These are phyloP conservation scores for Thalassiosira exigua DNA, from an alignment of 352 stramenopile genomes.

Conservation along the genomic window DNA sequence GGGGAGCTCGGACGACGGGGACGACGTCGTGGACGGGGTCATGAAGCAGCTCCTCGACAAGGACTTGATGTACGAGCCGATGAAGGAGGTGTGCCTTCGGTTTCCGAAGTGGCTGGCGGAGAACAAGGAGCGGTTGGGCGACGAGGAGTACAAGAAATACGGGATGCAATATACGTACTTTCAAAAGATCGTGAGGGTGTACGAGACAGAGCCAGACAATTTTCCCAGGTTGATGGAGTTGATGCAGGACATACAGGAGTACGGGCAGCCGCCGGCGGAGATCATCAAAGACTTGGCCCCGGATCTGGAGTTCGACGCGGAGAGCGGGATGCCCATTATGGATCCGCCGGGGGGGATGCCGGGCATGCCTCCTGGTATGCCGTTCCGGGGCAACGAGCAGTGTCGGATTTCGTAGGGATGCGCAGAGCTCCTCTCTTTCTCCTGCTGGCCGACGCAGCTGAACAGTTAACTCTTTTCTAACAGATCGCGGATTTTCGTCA, in stretches of 20 bases:
- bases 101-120: constrained; percentile 97
- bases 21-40: constrained; percentile 96
- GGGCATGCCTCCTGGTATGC: constrained; percentile 55
- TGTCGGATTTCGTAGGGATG: constrained; percentile 48
- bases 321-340: constrained; percentile 97
- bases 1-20: constrained; percentile 81
- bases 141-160: constrained; percentile 92
- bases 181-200: constrained; percentile 94
- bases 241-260: constrained; percentile 96
- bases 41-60: constrained; percentile 97
- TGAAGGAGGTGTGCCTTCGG: constrained; percentile 88
- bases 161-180: constrained; percentile 98
- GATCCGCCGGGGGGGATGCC: constrained; percentile 60
- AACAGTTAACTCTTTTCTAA: too few relatives aligned
- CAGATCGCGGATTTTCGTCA: too few relatives aligned
- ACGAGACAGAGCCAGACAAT: constrained; percentile 97
- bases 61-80: constrained; percentile 99
- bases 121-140: constrained; percentile 89
- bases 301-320: constrained; percentile 94
- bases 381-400: constrained; percentile 37
- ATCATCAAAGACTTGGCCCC: constrained; percentile 99
- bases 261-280: constrained; percentile 93
- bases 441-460: too few relatives aligned
- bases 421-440: too few relatives aligned
- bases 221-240: constrained; percentile 93